phyloP scores from a whole-genome alignment of 345 rosid species.

The Brassica carinata region DNA sequence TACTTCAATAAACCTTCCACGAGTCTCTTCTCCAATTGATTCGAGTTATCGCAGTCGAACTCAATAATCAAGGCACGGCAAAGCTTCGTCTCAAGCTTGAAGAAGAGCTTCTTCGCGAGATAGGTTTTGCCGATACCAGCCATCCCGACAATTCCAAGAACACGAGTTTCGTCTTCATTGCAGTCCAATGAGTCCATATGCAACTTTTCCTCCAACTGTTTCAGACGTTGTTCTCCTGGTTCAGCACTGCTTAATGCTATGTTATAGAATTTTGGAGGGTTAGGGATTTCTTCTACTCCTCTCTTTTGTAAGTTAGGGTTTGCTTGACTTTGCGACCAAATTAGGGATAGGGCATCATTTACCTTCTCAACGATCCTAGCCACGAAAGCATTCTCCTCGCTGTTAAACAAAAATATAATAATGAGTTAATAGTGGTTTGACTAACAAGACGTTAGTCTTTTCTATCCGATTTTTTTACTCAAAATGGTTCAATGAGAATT shows the following conservation, averaged over 20 bases:
- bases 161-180: conserved; percentile 16
- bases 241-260: not conserved
- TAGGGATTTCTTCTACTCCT: not conserved
- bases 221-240: not conserved
- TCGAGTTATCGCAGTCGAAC: not conserved
- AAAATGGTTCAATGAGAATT: not conserved
- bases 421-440: not conserved
- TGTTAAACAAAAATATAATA: not conserved
- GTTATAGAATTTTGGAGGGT: not conserved
- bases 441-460: not conserved
- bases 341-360: not conserved
- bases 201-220: conserved; percentile 13
- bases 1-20: not conserved
- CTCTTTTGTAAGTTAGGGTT: not conserved
- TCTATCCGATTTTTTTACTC: not conserved
- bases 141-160: conserved; percentile 23
- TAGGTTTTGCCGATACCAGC: conserved; percentile 34
- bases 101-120: not conserved
- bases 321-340: not conserved
- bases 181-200: not conserved
- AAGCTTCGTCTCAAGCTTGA: not conserved
- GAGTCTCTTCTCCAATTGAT: not conserved
- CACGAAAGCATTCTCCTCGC: not conserved
- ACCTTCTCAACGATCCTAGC: not conserved
- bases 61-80: rapidly evolving